A percentile compares a stretch with the other conserved stretches of the same genome.
These are phyloP conservation scores for Kwoniella sp. DNA, from an alignment of 768 basidiomycete genomes.

Conservation along the genomic window DNA sequence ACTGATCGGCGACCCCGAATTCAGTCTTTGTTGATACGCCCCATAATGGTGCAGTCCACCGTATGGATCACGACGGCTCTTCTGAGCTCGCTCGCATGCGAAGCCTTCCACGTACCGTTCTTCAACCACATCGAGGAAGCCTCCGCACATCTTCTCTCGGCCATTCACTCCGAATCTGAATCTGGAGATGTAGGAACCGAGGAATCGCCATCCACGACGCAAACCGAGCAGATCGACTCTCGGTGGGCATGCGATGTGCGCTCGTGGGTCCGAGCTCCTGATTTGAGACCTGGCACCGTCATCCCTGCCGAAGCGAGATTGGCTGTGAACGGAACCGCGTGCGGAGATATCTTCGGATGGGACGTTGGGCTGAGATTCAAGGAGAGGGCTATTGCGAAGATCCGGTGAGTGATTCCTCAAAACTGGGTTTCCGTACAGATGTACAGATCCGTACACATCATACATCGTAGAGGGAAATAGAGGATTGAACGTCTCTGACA, in stretches of 20 bases:
- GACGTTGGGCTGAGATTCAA: conserved; percentile 39
- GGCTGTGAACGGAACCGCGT: conserved; percentile 28
- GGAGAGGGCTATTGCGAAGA: conserved; percentile 39
- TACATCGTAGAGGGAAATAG: no score
- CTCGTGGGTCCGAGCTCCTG: conserved; percentile 38
- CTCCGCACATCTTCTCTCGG: neutral
- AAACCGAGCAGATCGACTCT: neutral
- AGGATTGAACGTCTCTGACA: no score
- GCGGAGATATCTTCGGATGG: conserved; percentile 32
- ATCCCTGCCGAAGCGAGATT: conserved; percentile 34
- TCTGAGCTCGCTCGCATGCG: neutral
- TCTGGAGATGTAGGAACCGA: no score
- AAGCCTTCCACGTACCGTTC: neutral
- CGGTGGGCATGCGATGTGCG: conserved; percentile 34
- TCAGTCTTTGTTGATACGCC: no score
- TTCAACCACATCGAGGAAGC: neutral
- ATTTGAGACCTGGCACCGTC: conserved; percentile 23
- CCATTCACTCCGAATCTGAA: neutral
- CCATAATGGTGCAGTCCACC: neutral
- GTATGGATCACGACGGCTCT: neutral
- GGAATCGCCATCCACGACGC: neutral
- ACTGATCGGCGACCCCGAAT: neutral
- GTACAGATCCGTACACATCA: no score
- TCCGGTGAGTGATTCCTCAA: conserved; percentile 22
- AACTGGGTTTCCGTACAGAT: neutral